Percentiles rank a stretch among this genome's conserved stretches.
phyloP scores from a whole-genome alignment of 2,329 filamentous ascomycete species.

The Bisporella sp. region DNA sequence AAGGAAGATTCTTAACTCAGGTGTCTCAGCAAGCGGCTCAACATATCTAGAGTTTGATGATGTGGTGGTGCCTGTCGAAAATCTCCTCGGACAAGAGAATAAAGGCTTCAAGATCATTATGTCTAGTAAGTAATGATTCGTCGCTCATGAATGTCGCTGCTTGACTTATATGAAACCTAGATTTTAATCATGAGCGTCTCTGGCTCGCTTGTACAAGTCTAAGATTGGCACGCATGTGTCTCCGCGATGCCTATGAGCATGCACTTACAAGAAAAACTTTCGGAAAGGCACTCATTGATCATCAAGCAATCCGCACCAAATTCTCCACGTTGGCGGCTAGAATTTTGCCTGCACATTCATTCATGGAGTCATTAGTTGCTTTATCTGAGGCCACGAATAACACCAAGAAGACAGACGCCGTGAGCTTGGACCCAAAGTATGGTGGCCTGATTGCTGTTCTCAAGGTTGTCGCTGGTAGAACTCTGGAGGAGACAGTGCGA shows the following conservation, averaged over 20 bases:
- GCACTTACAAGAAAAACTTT: slow-evolving; percentile 93
- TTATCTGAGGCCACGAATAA: slow-evolving; percentile 61
- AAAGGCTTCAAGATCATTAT: slow-evolving; percentile 74
- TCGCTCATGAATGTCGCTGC: neutral
- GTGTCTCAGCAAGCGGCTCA: slow-evolving; percentile 83
- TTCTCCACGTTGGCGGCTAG: slow-evolving; percentile 93
- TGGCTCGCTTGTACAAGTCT: slow-evolving; percentile 94
- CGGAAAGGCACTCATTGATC: slow-evolving; percentile 89
- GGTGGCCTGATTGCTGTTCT: slow-evolving; percentile 86
- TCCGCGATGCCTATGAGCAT: slow-evolving; percentile 90
- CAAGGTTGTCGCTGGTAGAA: slow-evolving; percentile 85
- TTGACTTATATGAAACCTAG: neutral
- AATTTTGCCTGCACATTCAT: slow-evolving; percentile 80
- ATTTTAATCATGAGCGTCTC: slow-evolving; percentile 97
- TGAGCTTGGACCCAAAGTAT: slow-evolving; percentile 61
- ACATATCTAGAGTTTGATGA: slow-evolving; percentile 97
- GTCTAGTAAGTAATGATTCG: neutral
- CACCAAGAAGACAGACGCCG: neutral
- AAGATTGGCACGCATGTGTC: slow-evolving; percentile 89
- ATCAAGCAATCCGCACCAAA: slow-evolving; percentile 92
- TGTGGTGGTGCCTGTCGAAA: slow-evolving; percentile 94
- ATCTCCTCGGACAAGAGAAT: slow-evolving; percentile 91
- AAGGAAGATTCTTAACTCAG: slow-evolving; percentile 91
- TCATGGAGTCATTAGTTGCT: slow-evolving; percentile 7
- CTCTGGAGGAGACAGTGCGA: slow-evolving; percentile 91